A percentile compares a stretch with the other conserved stretches of the same genome.
phyloP scores from a whole-genome alignment of 306 rosid species.

The Crotalaria pallida region DNA sequence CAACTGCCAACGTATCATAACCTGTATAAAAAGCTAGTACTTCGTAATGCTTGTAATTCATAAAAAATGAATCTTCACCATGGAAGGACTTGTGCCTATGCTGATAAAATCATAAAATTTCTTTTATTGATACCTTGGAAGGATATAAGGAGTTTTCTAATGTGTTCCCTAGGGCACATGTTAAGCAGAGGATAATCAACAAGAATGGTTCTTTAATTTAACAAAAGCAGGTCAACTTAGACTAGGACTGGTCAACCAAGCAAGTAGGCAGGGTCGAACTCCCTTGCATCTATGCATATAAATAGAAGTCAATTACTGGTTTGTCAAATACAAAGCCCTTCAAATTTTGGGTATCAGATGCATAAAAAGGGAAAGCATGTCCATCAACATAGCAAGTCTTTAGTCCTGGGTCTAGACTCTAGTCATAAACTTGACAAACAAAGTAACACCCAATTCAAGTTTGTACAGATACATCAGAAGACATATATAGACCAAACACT shows the following conservation, averaged over 20 bases:
- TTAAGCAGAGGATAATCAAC: no score
- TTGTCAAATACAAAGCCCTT: neutral
- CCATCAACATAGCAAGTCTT: neutral
- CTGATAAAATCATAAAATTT: neutral
- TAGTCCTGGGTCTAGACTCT: neutral
- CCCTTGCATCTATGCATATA: neutral
- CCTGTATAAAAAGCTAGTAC: neutral
- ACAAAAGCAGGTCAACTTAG: constrained; percentile 20
- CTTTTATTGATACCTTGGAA: neutral
- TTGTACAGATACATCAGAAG: neutral
- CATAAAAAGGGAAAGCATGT: constrained; percentile 2
- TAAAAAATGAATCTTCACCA: constrained; percentile 4
- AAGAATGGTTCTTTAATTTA: constrained; percentile 16
- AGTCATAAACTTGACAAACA: constrained; percentile 1
- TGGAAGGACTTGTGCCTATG: neutral
- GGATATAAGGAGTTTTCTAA: no score
- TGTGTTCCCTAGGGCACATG: no score
- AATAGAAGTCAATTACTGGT: neutral
- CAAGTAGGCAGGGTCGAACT: neutral
- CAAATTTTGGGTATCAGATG: neutral
- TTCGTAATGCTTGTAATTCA: no score
- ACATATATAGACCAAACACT: neutral
- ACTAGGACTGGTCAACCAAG: constrained; percentile 28
- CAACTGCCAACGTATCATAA: neutral
- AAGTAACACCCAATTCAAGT: neutral